Evolutionary conservation across 2,329 filamentous ascomycete genomes (phyloP), one percentile per base, ranked within the genome.

Genomic region (Hypoxylon rubiginosum): DNA sequence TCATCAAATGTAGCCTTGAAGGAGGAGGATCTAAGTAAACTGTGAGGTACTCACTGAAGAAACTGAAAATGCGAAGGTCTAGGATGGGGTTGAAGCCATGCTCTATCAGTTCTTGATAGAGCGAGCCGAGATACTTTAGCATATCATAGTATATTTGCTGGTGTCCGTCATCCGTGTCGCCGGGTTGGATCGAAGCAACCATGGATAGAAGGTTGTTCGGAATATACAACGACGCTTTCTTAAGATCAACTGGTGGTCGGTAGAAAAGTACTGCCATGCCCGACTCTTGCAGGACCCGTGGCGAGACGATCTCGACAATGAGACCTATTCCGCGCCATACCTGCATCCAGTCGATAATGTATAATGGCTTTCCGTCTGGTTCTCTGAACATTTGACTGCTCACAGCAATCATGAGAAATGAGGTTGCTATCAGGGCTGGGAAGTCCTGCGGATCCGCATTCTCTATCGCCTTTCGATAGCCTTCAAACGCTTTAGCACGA

Each of bases 261-360:
- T 79, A 81, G 68, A 88, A 85, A 10, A 88, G 77, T 4, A 77
- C 71, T 1, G 79, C 77, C 58, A 88, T 71, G 15, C 84, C 85
- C 0, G 83, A 82, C 2, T 80, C 74, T 51, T 77, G 69, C 2
- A 81, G 68, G 1, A 64, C 69, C 8, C 73, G 65, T 0, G 75
- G 74, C 1, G 73, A 70, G 41, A 81, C 78, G 11, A 83, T 64
- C 0, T 82, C 75, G 41, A 86, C 76, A 30, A 88, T 84, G 15
- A 84, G 73, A 30, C 83, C 80, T 26, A 84, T 87, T 9, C 86
- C 86, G 9, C 81, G 79, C 85, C 85, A 88, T 11, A 88, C 79
- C 2, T 82, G 70, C 76, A 88, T 84, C 85, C 86, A 88, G 71
- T 87, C 82, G 48, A 87, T 73, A 30, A 88, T 81, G 69, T 83